Conservation (phyloP, 2,329 filamentous ascomycete genomes). For the Paecilomyces sp. region DNA sequence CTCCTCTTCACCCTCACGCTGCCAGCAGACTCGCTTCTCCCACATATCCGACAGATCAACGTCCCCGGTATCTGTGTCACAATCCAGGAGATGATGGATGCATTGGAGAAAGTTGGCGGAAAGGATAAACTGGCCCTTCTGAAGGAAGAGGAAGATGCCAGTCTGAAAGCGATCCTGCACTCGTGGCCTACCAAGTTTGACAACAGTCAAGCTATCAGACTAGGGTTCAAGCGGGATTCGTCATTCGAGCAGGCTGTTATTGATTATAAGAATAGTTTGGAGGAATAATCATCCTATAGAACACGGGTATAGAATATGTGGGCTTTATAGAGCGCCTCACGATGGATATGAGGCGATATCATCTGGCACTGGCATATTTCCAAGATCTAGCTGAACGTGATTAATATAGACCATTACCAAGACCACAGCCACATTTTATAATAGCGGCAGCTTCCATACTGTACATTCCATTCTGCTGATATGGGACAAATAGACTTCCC, state of each 20-base stretch:
- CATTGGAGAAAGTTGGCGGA: conserved; percentile 48
- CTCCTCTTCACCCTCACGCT: conserved; percentile 44
- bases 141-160: conserved; percentile 45
- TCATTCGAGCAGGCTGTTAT: conserved; percentile 49
- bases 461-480: no score
- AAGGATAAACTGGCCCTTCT: conserved; percentile 45
- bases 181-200: conserved; percentile 53
- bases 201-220: conserved; percentile 41
- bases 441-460: no score
- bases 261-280: conserved; percentile 44
- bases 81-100: conserved; percentile 51
- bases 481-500: no score
- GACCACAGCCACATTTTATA: no score
- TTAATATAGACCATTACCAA: no score
- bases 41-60: conserved; percentile 48
- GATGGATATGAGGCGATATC: not conserved
- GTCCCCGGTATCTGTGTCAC: conserved; percentile 49
- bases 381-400: no score
- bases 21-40: conserved; percentile 31
- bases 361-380: not conserved
- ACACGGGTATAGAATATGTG: not conserved
- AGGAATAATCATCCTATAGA: conserved; percentile 5
- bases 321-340: not conserved
- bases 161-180: conserved; percentile 46
- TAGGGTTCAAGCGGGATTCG: conserved; percentile 48